Evolutionary conservation across 2,329 filamentous ascomycete genomes (phyloP).

Genomic region (Thelonectria olida): DNA sequence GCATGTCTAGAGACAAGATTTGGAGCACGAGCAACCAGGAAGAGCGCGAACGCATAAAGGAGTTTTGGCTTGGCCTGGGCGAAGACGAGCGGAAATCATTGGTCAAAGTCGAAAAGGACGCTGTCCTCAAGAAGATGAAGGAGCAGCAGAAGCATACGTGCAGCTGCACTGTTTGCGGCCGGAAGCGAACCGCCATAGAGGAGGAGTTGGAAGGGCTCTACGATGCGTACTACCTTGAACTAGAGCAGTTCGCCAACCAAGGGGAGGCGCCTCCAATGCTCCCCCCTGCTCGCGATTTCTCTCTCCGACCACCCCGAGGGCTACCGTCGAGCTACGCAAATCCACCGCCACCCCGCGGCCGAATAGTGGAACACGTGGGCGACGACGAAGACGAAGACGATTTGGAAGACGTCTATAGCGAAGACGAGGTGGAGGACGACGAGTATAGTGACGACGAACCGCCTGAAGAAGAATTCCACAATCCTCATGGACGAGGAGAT

Average conservation of each 20-base stretch:
- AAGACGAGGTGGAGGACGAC: constrained; percentile 65
- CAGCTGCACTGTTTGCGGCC: constrained; percentile 95
- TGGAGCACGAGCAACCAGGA: constrained; percentile 97
- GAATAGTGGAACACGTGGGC: constrained; percentile 74
- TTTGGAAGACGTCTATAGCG: constrained; percentile 59
- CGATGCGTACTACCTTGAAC: constrained; percentile 97
- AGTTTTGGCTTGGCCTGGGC: constrained; percentile 95
- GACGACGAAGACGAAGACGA: constrained; percentile 66
- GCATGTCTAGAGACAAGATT: constrained; percentile 82
- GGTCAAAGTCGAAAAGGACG: constrained; percentile 98
- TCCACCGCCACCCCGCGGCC: constrained; percentile 78
- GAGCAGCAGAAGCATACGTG: constrained; percentile 99
- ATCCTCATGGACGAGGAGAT: constrained; percentile 68
- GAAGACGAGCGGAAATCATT: constrained; percentile 95
- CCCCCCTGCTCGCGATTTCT: constrained; percentile 66
- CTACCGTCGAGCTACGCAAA: constrained; percentile 66
- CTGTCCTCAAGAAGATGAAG: constrained; percentile 98
- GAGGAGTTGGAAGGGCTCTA: constrained; percentile 98
- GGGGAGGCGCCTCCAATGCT: constrained; percentile 69
- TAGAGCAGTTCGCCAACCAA: constrained; percentile 96
- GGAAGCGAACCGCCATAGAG: constrained; percentile 96
- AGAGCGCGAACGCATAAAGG: constrained; percentile 96
- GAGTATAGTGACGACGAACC: constrained; percentile 73
- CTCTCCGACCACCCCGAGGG: constrained; percentile 66
- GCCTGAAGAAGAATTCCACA: constrained; percentile 76